Percentiles rank a stretch among this genome's conserved stretches.
Conservation (phyloP, 441 rosid species). For the Mallotus japonicus region DNA sequence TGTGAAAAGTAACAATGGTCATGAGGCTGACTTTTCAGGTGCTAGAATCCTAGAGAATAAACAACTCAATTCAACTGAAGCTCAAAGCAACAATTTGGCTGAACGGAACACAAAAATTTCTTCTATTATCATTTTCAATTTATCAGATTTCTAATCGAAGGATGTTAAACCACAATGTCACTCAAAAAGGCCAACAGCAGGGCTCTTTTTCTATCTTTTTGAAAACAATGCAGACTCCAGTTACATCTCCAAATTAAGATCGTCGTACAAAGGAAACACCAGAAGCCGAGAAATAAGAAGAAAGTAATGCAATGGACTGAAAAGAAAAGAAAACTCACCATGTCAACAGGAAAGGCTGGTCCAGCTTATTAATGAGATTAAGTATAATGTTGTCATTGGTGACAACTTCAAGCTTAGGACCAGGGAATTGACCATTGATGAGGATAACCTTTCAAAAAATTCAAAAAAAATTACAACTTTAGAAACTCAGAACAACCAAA, state of each 20-base stretch:
- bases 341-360: slow-evolving; percentile 88
- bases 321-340: slow-evolving; percentile 44
- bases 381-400: slow-evolving; percentile 86
- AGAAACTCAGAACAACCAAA: slow-evolving; percentile 6
- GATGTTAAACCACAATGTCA: too few relatives aligned
- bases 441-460: slow-evolving; percentile 59
- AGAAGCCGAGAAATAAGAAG: background rate
- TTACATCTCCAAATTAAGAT: background rate
- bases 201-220: too few relatives aligned
- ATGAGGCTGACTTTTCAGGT: too few relatives aligned
- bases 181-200: too few relatives aligned
- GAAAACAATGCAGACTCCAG: background rate
- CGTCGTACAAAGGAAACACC: background rate
- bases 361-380: slow-evolving; percentile 85
- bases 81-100: too few relatives aligned
- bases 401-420: slow-evolving; percentile 82
- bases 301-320: background rate
- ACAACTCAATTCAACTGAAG: too few relatives aligned
- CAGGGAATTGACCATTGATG: slow-evolving; percentile 91
- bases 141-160: too few relatives aligned
- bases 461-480: slow-evolving; percentile 16
- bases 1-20: too few relatives aligned
- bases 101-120: too few relatives aligned
- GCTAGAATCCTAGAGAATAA: too few relatives aligned
- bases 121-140: too few relatives aligned